Conservation (phyloP, 169 alveolate genomes). For the Plasmodium falciparum region DNA sequence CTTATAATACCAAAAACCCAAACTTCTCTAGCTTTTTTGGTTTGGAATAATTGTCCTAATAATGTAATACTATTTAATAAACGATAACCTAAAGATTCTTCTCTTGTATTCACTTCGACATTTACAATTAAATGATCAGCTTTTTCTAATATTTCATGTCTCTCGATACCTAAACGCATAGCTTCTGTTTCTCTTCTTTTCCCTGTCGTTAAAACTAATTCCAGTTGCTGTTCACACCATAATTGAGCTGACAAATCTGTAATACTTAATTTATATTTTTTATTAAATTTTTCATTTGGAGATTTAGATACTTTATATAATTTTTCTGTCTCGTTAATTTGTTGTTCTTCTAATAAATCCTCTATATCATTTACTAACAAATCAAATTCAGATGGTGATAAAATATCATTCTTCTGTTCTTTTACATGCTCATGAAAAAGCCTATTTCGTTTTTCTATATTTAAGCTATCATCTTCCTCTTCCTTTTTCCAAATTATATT, state of each 20-base stretch:
- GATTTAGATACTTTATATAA: slow-evolving; percentile 64
- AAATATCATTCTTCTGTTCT: slow-evolving; percentile 2
- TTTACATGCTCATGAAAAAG: background rate
- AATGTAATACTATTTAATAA: slow-evolving; percentile 82
- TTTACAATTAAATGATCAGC: slow-evolving; percentile 86
- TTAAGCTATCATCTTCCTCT: slow-evolving; percentile 2
- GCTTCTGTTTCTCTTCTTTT: slow-evolving; percentile 85
- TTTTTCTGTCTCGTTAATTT: slow-evolving; percentile 75
- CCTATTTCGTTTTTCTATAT: slow-evolving; percentile 21
- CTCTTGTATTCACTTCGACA: slow-evolving; percentile 84
- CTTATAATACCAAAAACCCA: slow-evolving; percentile 84
- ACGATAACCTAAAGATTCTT: slow-evolving; percentile 85
- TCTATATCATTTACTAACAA: slow-evolving; percentile 60
- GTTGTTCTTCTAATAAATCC: slow-evolving; percentile 70
- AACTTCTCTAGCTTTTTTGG: slow-evolving; percentile 86
- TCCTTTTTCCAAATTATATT: slow-evolving; percentile 72
- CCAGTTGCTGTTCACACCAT: slow-evolving; percentile 89
- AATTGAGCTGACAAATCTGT: slow-evolving; percentile 86
- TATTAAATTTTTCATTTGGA: slow-evolving; percentile 77
- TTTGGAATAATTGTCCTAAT: slow-evolving; percentile 78
- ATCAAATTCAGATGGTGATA: slow-evolving; percentile 48
- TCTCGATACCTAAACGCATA: slow-evolving; percentile 84
- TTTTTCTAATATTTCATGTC: slow-evolving; percentile 87
- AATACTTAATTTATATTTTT: slow-evolving; percentile 84
- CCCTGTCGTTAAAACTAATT: slow-evolving; percentile 84